A percentile compares a stretch with the other conserved stretches of the same genome.
phyloP scores from a whole-genome alignment of 1,139 yeast species.

The Yamadazyma aaseri region DNA sequence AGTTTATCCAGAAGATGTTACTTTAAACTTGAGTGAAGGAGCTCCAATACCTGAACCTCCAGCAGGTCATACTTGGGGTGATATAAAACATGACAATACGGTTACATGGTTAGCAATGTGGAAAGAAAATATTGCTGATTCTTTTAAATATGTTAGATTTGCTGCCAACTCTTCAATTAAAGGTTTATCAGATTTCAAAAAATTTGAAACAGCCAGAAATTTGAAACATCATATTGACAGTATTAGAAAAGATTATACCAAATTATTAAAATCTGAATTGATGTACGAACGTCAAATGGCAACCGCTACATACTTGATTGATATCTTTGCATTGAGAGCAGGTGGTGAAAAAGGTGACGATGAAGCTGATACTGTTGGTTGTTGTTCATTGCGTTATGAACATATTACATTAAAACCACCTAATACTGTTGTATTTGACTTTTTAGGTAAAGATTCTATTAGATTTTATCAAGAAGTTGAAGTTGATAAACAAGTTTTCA shows the following conservation, averaged over 20 bases:
- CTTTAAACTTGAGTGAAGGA: slow-evolving; percentile 74
- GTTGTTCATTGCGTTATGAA: slow-evolving; percentile 90
- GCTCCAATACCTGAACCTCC: slow-evolving; percentile 82
- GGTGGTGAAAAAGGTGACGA: slow-evolving; percentile 98
- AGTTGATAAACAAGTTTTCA: slow-evolving; percentile 86
- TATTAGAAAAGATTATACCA: slow-evolving; percentile 74
- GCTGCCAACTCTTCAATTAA: slow-evolving; percentile 90
- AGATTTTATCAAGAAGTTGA: slow-evolving; percentile 90
- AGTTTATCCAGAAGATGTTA: slow-evolving; percentile 85
- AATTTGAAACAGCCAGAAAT: slow-evolving; percentile 91
- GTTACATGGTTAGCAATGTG: slow-evolving; percentile 98
- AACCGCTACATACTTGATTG: slow-evolving; percentile 90
- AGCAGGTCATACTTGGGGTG: slow-evolving; percentile 88
- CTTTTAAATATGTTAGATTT: slow-evolving; percentile 83
- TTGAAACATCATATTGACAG: slow-evolving; percentile 68
- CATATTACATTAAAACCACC: slow-evolving; percentile 88
- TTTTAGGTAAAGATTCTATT: slow-evolving; percentile 93
- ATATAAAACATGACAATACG: slow-evolving; percentile 80
- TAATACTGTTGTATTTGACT: slow-evolving; percentile 84
- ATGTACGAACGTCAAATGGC: slow-evolving; percentile 93
- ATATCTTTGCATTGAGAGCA: slow-evolving; percentile 94
- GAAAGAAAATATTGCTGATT: slow-evolving; percentile 88
- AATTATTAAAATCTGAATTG: slow-evolving; percentile 65
- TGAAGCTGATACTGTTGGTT: slow-evolving; percentile 97
- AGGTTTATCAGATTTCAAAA: slow-evolving; percentile 87